A percentile compares a stretch with the other conserved stretches of the same genome.
phyloP scores from a whole-genome alignment of 495 filamentous ascomycete genomes.

The Xylaria nigripes region DNA sequence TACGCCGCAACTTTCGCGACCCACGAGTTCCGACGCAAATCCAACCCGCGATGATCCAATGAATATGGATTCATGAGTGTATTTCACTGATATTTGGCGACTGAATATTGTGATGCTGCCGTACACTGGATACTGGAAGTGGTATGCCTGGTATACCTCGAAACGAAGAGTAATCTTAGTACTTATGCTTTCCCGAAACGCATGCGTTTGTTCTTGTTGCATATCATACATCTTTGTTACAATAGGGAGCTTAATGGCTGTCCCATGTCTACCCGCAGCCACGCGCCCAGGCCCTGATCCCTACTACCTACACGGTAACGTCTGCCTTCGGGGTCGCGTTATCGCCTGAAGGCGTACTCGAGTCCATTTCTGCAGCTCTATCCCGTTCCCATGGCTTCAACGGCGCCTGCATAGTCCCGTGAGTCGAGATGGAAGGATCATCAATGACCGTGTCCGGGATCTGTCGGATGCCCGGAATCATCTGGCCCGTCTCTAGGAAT shows the following conservation, averaged over 20 bases:
- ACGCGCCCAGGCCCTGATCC: neutral
- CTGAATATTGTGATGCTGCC: neutral
- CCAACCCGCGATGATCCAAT: neutral
- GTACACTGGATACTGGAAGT: neutral
- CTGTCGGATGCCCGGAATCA: conserved; percentile 81
- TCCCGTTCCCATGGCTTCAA: conserved; percentile 70
- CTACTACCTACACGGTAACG: conserved; percentile 3
- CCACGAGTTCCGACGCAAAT: neutral
- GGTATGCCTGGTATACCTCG: neutral
- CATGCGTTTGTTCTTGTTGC: neutral
- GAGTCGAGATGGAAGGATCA: conserved; percentile 34
- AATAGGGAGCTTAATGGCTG: neutral
- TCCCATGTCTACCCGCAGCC: neutral
- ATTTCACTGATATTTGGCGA: neutral
- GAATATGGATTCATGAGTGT: neutral
- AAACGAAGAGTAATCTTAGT: neutral
- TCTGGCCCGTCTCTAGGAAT: conserved; percentile 73
- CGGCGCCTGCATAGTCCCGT: conserved; percentile 44
- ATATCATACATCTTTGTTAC: neutral
- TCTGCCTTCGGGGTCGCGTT: conserved; percentile 6
- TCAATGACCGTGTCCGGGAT: conserved; percentile 76
- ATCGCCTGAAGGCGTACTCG: neutral
- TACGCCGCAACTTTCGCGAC: neutral
- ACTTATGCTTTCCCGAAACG: neutral
- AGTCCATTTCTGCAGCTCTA: conserved; percentile 15